A percentile compares a stretch with the other conserved stretches of the same genome.
Conservation (phyloP, 2,329 filamentous ascomycete species). For the Capronia americana region DNA sequence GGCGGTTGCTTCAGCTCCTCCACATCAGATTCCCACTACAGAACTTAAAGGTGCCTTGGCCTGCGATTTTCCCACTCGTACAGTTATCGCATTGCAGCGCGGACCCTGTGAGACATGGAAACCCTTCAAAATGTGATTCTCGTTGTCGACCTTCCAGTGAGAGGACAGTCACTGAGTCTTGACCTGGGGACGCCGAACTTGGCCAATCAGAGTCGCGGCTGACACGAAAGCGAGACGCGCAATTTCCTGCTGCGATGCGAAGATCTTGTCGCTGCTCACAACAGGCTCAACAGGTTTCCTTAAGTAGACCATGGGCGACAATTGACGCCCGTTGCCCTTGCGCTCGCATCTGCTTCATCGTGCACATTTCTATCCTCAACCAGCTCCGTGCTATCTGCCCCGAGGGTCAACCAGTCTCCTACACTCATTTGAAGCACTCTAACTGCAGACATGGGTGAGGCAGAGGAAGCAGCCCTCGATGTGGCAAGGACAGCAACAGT, state of each 20-base stretch:
- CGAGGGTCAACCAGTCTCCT: background rate
- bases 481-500: slow-evolving; percentile 27
- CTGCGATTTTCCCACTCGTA: background rate
- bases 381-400: background rate
- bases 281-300: background rate
- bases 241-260: slow-evolving; percentile 6
- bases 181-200: background rate
- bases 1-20: background rate
- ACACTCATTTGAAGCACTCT: background rate
- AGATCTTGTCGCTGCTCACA: background rate
- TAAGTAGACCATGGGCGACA: background rate
- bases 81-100: background rate
- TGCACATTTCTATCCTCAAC: background rate
- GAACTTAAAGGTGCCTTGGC: background rate
- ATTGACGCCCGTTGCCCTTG: background rate
- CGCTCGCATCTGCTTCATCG: background rate
- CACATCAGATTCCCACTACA: background rate
- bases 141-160: background rate
- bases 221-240: slow-evolving; percentile 14
- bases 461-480: slow-evolving; percentile 21
- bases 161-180: background rate
- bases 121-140: background rate
- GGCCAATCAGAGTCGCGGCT: slow-evolving; percentile 16
- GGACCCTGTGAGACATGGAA: background rate
- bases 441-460: slow-evolving; percentile 20